Percentiles rank a stretch among this genome's conserved stretches.
phyloP scores from a whole-genome alignment of 192 early-diverging fungal genomes.

The Entomortierella lignicola region DNA sequence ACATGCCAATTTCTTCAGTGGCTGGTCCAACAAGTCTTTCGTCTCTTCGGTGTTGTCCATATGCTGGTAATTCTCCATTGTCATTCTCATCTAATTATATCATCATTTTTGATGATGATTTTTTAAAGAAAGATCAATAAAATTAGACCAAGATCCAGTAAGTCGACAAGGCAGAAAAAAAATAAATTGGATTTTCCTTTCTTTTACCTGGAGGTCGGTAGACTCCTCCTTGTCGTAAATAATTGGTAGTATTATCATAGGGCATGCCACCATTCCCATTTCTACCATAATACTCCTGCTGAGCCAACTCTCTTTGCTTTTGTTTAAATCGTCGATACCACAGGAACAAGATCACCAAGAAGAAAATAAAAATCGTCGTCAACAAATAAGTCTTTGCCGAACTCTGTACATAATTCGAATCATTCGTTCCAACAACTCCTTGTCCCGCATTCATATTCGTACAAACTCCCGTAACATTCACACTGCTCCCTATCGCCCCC shows the following conservation, averaged over 20 bases:
- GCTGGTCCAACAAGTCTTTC: slow-evolving; percentile 28
- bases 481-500: too few relatives aligned
- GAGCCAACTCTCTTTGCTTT: slow-evolving; percentile 3
- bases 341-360: slow-evolving; percentile 19
- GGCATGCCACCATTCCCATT: not conserved
- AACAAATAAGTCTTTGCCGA: slow-evolving; percentile 30
- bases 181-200: too few relatives aligned
- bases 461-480: slow-evolving; percentile 8
- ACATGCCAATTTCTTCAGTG: slow-evolving; percentile 51
- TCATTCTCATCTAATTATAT: slow-evolving; percentile 43
- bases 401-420: not conserved
- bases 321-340: slow-evolving; percentile 40
- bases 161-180: too few relatives aligned
- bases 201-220: slow-evolving; percentile 38
- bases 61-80: slow-evolving; percentile 40
- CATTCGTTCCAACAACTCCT: not conserved
- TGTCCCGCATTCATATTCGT: not conserved
- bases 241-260: not conserved
- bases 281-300: too few relatives aligned
- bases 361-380: slow-evolving; percentile 19
- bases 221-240: slow-evolving; percentile 19
- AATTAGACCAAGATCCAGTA: too few relatives aligned
- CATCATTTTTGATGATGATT: too few relatives aligned
- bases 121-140: too few relatives aligned
- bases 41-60: slow-evolving; percentile 43